Conservation (phyloP, 352 stramenopile genomes). For the Globisporangium abappressorium region DNA sequence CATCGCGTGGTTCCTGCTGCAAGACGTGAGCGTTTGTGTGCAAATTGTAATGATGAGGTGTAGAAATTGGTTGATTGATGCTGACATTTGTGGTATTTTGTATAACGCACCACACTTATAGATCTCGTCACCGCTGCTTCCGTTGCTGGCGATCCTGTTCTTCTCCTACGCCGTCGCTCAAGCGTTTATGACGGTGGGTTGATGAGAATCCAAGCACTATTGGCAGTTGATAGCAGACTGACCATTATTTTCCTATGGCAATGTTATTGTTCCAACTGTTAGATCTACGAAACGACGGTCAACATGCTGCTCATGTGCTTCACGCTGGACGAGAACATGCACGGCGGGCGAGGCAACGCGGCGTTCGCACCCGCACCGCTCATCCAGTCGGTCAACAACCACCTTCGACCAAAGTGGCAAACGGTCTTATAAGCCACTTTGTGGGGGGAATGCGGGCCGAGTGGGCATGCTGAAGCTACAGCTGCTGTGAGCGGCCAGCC, state of each 20-base stretch:
- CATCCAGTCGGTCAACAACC: slow-evolving; percentile 76
- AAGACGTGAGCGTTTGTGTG: slow-evolving; percentile 35
- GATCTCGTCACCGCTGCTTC: slow-evolving; percentile 59
- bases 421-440: slow-evolving; percentile 23
- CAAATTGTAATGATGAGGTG: background rate
- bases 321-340: slow-evolving; percentile 79
- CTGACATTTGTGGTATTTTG: background rate
- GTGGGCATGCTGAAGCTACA: background rate
- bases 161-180: slow-evolving; percentile 80
- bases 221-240: background rate
- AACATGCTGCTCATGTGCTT: slow-evolving; percentile 87
- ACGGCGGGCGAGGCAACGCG: slow-evolving; percentile 71
- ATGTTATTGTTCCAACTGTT: background rate
- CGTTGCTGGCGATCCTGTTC: slow-evolving; percentile 57
- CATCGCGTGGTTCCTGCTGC: slow-evolving; percentile 67
- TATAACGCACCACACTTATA: slow-evolving; percentile 16
- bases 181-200: slow-evolving; percentile 74
- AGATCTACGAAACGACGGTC: slow-evolving; percentile 87
- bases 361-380: slow-evolving; percentile 57
- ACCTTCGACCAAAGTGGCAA: slow-evolving; percentile 83
- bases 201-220: background rate
- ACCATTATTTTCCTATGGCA: background rate
- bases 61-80: background rate
- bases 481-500: background rate
- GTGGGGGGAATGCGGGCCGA: background rate